These are phyloP conservation scores for Pseudozyma hubeiensis DNA, from an alignment of 1,284 basidiomycete genomes.

Conservation along the genomic window DNA sequence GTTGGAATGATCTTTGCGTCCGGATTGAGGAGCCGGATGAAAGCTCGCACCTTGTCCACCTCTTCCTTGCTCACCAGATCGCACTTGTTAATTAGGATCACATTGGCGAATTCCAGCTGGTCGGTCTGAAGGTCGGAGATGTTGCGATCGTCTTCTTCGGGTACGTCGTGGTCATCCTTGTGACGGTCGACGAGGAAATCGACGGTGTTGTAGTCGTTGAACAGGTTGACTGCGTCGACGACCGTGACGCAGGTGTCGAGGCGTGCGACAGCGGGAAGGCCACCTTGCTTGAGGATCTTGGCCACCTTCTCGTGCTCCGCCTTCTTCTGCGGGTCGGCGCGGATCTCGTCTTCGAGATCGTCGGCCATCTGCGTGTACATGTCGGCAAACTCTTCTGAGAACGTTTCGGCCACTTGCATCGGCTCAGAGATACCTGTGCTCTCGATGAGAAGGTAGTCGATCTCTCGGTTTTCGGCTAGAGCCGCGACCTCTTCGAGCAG, in stretches of 20 bases:
- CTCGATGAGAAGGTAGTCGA: conserved; percentile 71
- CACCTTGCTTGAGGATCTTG: conserved; percentile 70
- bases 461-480: conserved; percentile 68
- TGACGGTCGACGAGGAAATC: conserved; percentile 71
- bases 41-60: conserved; percentile 64
- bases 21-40: conserved; percentile 71
- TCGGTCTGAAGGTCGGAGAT: conserved; percentile 70
- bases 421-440: conserved; percentile 71
- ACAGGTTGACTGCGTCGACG: conserved; percentile 64
- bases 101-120: conserved; percentile 71
- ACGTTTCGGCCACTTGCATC: conserved; percentile 71
- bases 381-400: conserved; percentile 67
- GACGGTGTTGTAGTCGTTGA: conserved; percentile 70
- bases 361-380: conserved; percentile 65
- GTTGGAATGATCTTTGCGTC: conserved; percentile 68
- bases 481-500: conserved; percentile 71
- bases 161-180: conserved; percentile 52
- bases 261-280: conserved; percentile 68
- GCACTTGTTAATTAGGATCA: conserved; percentile 71
- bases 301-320: conserved; percentile 66
- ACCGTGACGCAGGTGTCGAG: conserved; percentile 63
- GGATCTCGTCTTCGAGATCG: conserved; percentile 48
- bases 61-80: conserved; percentile 67
- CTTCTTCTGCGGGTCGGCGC: conserved; percentile 53
- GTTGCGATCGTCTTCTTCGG: conserved; percentile 71